Conservation (phyloP, 495 filamentous ascomycete species). For the Hypoxylon fragiforme region DNA sequence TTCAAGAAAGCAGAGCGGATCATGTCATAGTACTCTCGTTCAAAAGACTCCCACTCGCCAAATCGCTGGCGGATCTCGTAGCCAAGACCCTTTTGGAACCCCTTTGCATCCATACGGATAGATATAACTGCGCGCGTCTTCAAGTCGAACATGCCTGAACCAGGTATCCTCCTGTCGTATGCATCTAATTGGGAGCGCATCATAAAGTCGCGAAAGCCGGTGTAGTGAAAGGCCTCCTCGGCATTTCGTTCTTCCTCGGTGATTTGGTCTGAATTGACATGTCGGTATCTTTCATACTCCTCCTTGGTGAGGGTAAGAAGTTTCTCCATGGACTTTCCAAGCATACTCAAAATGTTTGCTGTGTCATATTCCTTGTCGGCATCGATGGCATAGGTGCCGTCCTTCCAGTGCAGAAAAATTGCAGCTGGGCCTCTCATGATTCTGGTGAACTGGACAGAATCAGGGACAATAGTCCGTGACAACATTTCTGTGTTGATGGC, state of each 20-base stretch:
- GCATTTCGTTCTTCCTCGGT: constrained; percentile 65
- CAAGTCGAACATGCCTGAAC: constrained; percentile 93
- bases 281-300: constrained; percentile 82
- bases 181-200: constrained; percentile 97
- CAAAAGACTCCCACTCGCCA: constrained; percentile 85
- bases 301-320: constrained; percentile 80
- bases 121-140: constrained; percentile 92
- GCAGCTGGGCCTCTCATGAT: constrained; percentile 72
- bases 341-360: constrained; percentile 82
- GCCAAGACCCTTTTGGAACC: constrained; percentile 73
- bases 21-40: constrained; percentile 97
- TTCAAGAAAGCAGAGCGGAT: constrained; percentile 92
- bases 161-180: constrained; percentile 81
- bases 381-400: constrained; percentile 93
- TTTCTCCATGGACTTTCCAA: constrained; percentile 96
- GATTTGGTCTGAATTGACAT: constrained; percentile 62
- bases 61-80: constrained; percentile 81
- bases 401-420: constrained; percentile 81
- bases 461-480: constrained; percentile 65
- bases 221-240: constrained; percentile 84
- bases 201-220: constrained; percentile 83
- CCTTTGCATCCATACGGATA: constrained; percentile 78
- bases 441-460: constrained; percentile 66
- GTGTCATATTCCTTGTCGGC: constrained; percentile 91
- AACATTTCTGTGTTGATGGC: constrained; percentile 64